These are phyloP conservation scores for Colletotrichum sp. DNA, from an alignment of 2,329 filamentous ascomycete species.

Conservation along the genomic window DNA sequence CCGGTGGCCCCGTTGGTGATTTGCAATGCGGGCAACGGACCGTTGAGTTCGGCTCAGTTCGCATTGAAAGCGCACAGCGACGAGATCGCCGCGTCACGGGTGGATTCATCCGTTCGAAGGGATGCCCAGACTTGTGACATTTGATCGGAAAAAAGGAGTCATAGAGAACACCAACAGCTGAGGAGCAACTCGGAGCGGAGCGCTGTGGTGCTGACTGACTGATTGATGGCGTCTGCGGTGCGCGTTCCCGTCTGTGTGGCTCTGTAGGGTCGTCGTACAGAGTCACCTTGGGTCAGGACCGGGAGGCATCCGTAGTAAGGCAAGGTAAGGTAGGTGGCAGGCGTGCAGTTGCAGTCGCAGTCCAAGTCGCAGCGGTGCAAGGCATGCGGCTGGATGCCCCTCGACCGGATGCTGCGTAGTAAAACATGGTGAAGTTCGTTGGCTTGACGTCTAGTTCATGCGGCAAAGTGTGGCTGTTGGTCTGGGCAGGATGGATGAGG, in stretches of 20 bases:
- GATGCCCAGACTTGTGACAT: slow-evolving; percentile 17
- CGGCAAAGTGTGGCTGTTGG: slow-evolving; percentile 10
- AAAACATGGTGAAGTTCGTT: slow-evolving; percentile 13
- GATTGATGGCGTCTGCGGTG: background rate
- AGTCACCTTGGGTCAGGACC: background rate
- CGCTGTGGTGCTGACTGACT: background rate
- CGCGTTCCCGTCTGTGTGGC: background rate
- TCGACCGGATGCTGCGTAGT: slow-evolving; percentile 17
- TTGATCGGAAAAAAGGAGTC: background rate
- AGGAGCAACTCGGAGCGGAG: slow-evolving; percentile 1
- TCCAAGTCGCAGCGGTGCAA: background rate
- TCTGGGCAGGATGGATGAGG: background rate
- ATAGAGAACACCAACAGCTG: background rate
- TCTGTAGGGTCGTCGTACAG: background rate
- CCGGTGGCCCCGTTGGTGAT: background rate
- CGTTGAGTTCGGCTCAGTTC: background rate
- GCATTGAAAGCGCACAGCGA: background rate
- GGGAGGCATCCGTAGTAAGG: background rate
- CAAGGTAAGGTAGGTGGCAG: background rate
- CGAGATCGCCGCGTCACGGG: background rate
- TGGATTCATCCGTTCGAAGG: slow-evolving; percentile 14
- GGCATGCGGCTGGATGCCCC: background rate
- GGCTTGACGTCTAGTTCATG: slow-evolving; percentile 16
- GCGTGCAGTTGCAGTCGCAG: background rate
- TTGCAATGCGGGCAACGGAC: background rate